Percentiles rank a stretch among this genome's conserved stretches.
phyloP scores from a whole-genome alignment of 805 yeast genomes.

The Barnettozyma populi region DNA sequence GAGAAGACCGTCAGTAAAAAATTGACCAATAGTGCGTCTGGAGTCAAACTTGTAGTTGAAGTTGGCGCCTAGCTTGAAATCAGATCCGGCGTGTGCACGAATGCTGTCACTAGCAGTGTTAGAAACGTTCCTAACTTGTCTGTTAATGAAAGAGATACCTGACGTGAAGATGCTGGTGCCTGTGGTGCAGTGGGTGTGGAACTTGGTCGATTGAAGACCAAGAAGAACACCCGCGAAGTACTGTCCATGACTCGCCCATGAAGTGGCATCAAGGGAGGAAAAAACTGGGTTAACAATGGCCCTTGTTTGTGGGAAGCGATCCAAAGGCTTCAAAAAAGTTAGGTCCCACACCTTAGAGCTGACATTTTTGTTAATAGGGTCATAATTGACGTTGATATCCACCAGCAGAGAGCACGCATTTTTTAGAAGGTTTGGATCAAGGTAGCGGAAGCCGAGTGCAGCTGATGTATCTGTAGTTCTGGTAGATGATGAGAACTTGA shows the following conservation, averaged over 20 bases:
- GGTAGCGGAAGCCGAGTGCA: constrained; percentile 29
- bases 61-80: constrained; percentile 48
- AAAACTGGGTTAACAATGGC: constrained; percentile 43
- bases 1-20: constrained; percentile 43
- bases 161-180: constrained; percentile 29
- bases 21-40: constrained; percentile 34
- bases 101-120: constrained; percentile 50
- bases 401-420: constrained; percentile 49
- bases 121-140: constrained; percentile 49
- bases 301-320: constrained; percentile 39
- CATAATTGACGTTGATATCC: constrained; percentile 43
- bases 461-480: constrained; percentile 31
- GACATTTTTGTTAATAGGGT: constrained; percentile 39
- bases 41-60: constrained; percentile 38
- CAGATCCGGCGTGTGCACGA: constrained; percentile 50
- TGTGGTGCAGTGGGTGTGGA: constrained; percentile 9
- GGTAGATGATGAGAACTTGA: constrained; percentile 29
- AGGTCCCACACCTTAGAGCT: constrained; percentile 46
- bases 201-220: constrained; percentile 43
- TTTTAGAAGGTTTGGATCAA: constrained; percentile 47
- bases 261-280: constrained; percentile 40
- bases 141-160: constrained; percentile 58
- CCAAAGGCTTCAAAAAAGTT: constrained; percentile 40
- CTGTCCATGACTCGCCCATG: constrained; percentile 50
- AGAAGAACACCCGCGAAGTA: constrained; percentile 37